Conservation (phyloP, 768 basidiomycete species). For the Bullera alba region DNA sequence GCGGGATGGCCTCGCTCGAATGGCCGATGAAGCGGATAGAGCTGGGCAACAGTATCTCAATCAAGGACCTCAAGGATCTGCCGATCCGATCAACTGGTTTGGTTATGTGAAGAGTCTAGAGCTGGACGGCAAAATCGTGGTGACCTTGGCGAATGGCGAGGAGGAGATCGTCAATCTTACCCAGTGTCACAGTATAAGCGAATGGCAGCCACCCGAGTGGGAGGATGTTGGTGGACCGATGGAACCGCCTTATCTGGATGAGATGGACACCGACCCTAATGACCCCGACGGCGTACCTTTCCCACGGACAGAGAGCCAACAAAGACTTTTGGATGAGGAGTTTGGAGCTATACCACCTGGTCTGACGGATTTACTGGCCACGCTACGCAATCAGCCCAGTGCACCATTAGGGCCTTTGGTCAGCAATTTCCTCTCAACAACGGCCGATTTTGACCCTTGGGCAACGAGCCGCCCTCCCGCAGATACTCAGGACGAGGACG, state of each 20-base stretch:
- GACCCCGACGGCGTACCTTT: too few relatives aligned
- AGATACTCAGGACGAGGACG: constrained; percentile 18
- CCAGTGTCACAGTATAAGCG: constrained; percentile 47
- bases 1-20: constrained; percentile 9
- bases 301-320: too few relatives aligned
- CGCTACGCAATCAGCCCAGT: too few relatives aligned
- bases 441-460: too few relatives aligned
- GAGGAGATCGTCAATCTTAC: constrained; percentile 56
- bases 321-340: too few relatives aligned
- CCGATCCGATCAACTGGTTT: constrained; percentile 60
- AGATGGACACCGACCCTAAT: too few relatives aligned
- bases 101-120: constrained; percentile 64
- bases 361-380: too few relatives aligned
- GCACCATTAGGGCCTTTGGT: too few relatives aligned
- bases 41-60: background rate
- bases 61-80: constrained; percentile 22
- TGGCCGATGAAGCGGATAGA: constrained; percentile 9
- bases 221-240: background rate
- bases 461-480: too few relatives aligned
- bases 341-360: too few relatives aligned
- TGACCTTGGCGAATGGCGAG: constrained; percentile 60
- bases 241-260: background rate
- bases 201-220: background rate
- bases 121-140: constrained; percentile 50
- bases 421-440: too few relatives aligned